Conservation (phyloP, 108 stramenopile genomes). For the Pelagomonas calceolata region DNA sequence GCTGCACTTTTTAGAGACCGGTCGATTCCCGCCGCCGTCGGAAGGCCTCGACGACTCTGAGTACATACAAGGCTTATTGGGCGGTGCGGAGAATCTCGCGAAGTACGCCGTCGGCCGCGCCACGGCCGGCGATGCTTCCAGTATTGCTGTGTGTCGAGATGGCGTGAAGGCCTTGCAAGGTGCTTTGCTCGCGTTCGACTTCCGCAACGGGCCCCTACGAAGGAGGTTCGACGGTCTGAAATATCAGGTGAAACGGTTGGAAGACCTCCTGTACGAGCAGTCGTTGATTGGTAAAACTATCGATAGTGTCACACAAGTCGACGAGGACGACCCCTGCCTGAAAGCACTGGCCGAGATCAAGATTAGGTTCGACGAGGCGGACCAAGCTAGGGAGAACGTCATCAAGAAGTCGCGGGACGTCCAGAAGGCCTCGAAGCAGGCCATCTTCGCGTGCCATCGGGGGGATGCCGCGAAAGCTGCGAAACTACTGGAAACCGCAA, state of each 20-base stretch:
- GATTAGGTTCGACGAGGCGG: constrained; percentile 59
- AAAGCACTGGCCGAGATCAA: constrained; percentile 40
- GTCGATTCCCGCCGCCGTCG: neutral
- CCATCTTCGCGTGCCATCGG: constrained; percentile 80
- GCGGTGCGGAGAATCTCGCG: constrained; percentile 51
- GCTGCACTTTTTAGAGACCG: neutral
- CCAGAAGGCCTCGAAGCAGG: constrained; percentile 82
- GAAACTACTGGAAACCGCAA: constrained; percentile 29
- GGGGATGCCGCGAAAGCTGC: constrained; percentile 42
- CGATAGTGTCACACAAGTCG: constrained; percentile 15
- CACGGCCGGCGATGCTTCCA: constrained; percentile 24
- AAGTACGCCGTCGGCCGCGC: constrained; percentile 58
- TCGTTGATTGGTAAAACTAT: constrained; percentile 39
- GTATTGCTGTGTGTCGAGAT: constrained; percentile 42
- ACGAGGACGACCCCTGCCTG: constrained; percentile 9
- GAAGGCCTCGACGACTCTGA: neutral
- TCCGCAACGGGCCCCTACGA: constrained; percentile 80
- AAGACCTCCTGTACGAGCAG: constrained; percentile 76
- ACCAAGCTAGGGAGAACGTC: constrained; percentile 63
- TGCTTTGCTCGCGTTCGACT: constrained; percentile 66
- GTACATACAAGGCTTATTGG: constrained; percentile 13
- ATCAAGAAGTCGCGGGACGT: constrained; percentile 77
- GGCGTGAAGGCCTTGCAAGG: constrained; percentile 45
- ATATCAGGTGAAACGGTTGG: constrained; percentile 57
- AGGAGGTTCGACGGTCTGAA: constrained; percentile 72